A percentile compares a stretch with the other conserved stretches of the same genome.
phyloP scores from a whole-genome alignment of 176 grass and related monocot species.

The Avena sativa region DNA sequence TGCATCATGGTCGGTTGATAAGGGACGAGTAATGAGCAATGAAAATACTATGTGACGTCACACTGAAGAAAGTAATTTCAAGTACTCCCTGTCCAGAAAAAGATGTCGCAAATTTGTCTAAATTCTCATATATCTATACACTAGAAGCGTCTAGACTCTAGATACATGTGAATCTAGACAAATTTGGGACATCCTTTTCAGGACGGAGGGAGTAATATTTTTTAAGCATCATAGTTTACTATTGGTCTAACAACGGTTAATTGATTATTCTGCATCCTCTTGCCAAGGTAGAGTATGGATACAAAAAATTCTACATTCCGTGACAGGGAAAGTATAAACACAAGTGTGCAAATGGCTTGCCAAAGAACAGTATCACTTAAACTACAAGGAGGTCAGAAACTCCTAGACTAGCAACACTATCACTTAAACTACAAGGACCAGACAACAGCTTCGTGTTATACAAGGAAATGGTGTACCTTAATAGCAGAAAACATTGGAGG shows the following conservation, averaged over 20 bases:
- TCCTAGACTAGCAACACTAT: background rate
- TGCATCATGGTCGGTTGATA: background rate
- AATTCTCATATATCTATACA: too few species aligned
- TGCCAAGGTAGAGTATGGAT: background rate
- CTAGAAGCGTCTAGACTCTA: too few species aligned
- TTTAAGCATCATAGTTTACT: background rate
- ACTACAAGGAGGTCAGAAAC: background rate
- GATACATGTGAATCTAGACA: too few species aligned
- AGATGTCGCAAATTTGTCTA: too few species aligned
- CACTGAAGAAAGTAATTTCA: background rate
- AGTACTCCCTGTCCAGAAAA: background rate
- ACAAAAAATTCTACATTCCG: background rate
- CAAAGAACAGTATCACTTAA: background rate
- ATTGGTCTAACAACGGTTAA: background rate
- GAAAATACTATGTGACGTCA: background rate
- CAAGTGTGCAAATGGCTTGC: background rate
- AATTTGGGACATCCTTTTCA: too few species aligned
- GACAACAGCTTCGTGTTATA: slow-evolving; percentile 2
- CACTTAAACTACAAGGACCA: slow-evolving; percentile 8
- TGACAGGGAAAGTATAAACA: background rate
- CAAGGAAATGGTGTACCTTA: slow-evolving; percentile 64
- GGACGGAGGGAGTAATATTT: background rate
- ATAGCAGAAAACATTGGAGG: slow-evolving; percentile 99
- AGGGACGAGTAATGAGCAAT: background rate
- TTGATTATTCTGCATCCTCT: background rate